Evolutionary conservation across 2,329 filamentous ascomycete species (phyloP).

Genomic region (Fusarium ambrosium): DNA sequence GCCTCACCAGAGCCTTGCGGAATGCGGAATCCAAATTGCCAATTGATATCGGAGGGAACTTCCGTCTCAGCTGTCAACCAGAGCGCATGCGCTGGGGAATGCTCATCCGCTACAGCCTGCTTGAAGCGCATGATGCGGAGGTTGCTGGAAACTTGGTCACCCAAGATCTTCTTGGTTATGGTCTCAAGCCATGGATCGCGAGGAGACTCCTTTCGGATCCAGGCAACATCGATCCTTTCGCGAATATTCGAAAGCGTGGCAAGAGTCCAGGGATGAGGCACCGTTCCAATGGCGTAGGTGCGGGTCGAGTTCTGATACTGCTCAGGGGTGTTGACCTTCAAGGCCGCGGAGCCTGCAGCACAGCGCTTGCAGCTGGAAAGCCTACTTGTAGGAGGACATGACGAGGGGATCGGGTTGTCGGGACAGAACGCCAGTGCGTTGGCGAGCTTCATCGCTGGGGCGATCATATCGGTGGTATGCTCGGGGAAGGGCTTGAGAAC

Average conservation of each 20-base stretch:
- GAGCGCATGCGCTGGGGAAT: slow-evolving; percentile 73
- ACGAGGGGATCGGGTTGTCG: slow-evolving; percentile 76
- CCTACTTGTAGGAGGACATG: slow-evolving; percentile 82
- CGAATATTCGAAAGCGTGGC: slow-evolving; percentile 75
- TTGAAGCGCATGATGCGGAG: slow-evolving; percentile 82
- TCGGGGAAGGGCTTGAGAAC: slow-evolving; percentile 84
- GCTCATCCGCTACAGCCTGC: slow-evolving; percentile 80
- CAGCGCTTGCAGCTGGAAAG: slow-evolving; percentile 80
- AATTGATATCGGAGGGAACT: slow-evolving; percentile 81
- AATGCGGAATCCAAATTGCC: slow-evolving; percentile 89
- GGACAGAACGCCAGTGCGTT: slow-evolving; percentile 82
- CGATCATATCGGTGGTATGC: slow-evolving; percentile 80
- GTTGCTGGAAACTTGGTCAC: slow-evolving; percentile 69
- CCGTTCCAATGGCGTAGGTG: slow-evolving; percentile 85
- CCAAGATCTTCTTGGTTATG: slow-evolving; percentile 78
- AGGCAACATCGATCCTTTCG: slow-evolving; percentile 71
- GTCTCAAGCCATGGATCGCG: slow-evolving; percentile 85
- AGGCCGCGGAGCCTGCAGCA: slow-evolving; percentile 68
- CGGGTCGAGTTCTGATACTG: slow-evolving; percentile 79
- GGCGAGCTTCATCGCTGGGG: slow-evolving; percentile 79
- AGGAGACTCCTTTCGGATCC: slow-evolving; percentile 75
- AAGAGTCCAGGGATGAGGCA: slow-evolving; percentile 93
- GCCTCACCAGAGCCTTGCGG: slow-evolving; percentile 65
- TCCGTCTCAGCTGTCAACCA: slow-evolving; percentile 83
- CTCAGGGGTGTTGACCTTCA: slow-evolving; percentile 76